phyloP scores from a whole-genome alignment of 2,329 filamentous ascomycete genomes.

The Colletotrichum spinosum region DNA sequence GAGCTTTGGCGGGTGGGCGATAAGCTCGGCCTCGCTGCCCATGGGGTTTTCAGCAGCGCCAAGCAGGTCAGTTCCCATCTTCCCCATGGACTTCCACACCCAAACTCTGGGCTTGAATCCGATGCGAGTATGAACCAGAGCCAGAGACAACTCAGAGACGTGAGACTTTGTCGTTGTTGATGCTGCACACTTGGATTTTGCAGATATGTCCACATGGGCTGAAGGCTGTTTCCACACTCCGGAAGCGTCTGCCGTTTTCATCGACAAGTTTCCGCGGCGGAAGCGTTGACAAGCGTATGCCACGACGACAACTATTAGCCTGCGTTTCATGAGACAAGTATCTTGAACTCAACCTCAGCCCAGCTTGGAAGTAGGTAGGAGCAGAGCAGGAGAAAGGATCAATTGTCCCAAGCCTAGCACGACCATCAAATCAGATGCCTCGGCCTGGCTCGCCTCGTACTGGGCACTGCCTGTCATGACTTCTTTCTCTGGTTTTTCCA shows the following conservation, averaged over 20 bases:
- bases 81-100: conserved; percentile 24
- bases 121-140: no score
- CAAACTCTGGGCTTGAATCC: conserved; percentile 4
- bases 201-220: conserved; percentile 16
- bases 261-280: conserved; percentile 19
- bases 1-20: neutral
- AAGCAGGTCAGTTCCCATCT: conserved; percentile 22
- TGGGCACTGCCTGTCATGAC: conserved; percentile 21
- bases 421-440: conserved; percentile 6
- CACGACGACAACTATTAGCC: conserved; percentile 29
- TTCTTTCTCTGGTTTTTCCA: neutral
- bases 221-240: conserved; percentile 7
- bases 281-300: conserved; percentile 33
- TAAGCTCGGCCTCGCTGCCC: neutral
- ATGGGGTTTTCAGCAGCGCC: conserved; percentile 21
- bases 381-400: neutral
- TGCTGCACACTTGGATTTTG: conserved; percentile 1
- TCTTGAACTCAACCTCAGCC: conserved; percentile 25
- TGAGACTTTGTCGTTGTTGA: neutral
- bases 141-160: neutral
- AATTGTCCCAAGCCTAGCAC: neutral
- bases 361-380: neutral
- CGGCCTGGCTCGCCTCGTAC: neutral
- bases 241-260: conserved; percentile 24
- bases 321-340: conserved; percentile 32